Percentiles rank a stretch among this genome's conserved stretches.
phyloP scores from a whole-genome alignment of 139 green algal genomes.

The Closterium sp. region DNA sequence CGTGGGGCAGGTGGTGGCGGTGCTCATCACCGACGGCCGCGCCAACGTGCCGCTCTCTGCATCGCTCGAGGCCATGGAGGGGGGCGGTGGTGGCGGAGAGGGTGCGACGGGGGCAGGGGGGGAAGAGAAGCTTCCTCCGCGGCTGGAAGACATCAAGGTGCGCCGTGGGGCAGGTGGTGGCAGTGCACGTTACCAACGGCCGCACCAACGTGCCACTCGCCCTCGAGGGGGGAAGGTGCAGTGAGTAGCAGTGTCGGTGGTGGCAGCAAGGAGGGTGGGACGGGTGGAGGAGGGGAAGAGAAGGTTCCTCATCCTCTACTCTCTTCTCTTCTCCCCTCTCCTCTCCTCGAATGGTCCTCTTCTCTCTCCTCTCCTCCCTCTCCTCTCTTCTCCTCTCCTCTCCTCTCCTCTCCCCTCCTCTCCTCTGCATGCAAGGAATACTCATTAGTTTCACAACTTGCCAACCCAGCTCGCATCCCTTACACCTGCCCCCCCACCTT shows the following conservation, averaged over 20 bases:
- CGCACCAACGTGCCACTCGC: no score
- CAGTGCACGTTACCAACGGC: no score
- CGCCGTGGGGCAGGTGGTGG: no score
- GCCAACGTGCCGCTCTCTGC: conserved; percentile 88
- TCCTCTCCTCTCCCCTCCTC: neutral
- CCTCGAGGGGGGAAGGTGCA: no score
- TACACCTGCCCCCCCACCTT: neutral
- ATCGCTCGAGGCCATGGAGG: conserved; percentile 84
- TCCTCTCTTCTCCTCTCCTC: neutral
- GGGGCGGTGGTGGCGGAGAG: conserved; percentile 51
- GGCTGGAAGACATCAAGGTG: neutral
- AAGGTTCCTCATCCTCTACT: neutral
- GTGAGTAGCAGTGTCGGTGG: no score
- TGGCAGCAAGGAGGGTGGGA: conserved; percentile 13
- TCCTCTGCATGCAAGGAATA: neutral
- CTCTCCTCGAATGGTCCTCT: no score
- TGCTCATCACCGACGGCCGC: conserved; percentile 93
- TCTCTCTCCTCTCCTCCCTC: no score
- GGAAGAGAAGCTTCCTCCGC: neutral
- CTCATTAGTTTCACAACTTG: neutral
- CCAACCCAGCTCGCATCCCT: neutral
- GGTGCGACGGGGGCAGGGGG: neutral
- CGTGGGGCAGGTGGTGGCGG: conserved; percentile 85
- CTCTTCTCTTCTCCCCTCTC: neutral
- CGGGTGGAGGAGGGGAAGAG: neutral